A percentile compares a stretch with the other conserved stretches of the same genome.
Evolutionary conservation across 2,329 filamentous ascomycete species (phyloP).

Genomic region (Emergomyces pasteurianus): DNA sequence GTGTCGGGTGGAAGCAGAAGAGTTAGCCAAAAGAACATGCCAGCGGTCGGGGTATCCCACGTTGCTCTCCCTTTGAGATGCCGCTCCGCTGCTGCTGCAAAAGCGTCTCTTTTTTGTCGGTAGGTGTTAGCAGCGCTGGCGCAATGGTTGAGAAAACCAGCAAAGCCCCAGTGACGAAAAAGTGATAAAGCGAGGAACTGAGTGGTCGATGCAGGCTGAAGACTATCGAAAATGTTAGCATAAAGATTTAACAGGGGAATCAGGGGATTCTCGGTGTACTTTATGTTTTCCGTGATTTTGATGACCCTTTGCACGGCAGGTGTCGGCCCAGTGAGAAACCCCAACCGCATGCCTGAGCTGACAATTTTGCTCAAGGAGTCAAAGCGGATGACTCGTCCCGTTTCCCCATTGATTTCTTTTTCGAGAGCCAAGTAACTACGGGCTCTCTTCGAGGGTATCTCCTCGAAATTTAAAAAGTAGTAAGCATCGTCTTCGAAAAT

Average conservation of each 20-base stretch:
- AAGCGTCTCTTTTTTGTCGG: background rate
- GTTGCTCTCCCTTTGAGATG: background rate
- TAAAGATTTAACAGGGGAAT: background rate
- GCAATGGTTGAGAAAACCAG: background rate
- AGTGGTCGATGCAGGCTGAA: background rate
- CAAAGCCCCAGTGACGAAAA: background rate
- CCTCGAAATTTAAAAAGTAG: background rate
- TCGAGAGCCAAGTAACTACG: background rate
- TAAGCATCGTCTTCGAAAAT: background rate
- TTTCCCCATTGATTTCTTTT: background rate
- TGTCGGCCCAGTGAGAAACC: background rate
- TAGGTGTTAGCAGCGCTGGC: background rate
- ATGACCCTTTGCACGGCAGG: background rate
- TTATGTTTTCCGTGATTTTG: background rate
- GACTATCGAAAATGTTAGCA: background rate
- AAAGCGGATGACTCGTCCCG: background rate
- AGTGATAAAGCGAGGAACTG: background rate
- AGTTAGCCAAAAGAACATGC: background rate
- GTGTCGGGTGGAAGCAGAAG: background rate
- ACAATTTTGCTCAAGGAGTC: background rate
- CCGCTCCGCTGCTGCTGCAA: background rate
- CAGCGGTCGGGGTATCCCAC: background rate
- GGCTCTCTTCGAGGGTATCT: background rate
- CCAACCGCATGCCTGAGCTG: background rate
- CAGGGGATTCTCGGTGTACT: background rate